A percentile compares a stretch with the other conserved stretches of the same genome.
phyloP scores from a whole-genome alignment of 2,329 filamentous ascomycete genomes.

The Alternaria sp. region DNA sequence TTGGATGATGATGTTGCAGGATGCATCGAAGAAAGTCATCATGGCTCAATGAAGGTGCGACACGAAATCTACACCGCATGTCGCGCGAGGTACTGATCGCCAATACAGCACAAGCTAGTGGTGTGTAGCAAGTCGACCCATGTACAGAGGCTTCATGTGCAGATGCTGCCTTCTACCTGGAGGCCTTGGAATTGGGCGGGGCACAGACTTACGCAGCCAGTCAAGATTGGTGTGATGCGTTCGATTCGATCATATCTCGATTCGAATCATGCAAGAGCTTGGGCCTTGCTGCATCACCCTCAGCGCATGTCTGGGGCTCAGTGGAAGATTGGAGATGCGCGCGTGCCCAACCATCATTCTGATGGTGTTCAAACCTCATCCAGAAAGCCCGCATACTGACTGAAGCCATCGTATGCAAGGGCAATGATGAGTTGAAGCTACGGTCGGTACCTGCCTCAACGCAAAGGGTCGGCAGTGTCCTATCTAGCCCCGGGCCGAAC shows the following conservation, averaged over 20 bases:
- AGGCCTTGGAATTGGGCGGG: neutral
- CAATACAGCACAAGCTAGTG: neutral
- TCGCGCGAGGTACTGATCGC: neutral
- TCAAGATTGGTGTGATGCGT: neutral
- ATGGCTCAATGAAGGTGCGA: neutral
- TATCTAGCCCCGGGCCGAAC: neutral
- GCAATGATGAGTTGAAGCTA: neutral
- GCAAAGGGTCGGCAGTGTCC: neutral
- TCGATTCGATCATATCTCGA: neutral
- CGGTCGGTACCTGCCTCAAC: conserved; percentile 8
- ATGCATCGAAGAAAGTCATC: neutral
- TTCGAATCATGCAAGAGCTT: neutral
- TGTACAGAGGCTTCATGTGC: neutral
- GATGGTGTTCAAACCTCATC: neutral
- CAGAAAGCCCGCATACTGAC: neutral
- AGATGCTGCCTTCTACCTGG: neutral
- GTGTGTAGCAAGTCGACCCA: neutral
- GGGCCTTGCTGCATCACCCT: neutral
- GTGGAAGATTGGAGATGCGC: neutral
- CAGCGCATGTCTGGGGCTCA: neutral
- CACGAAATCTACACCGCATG: neutral
- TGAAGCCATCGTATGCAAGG: neutral
- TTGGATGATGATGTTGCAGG: neutral
- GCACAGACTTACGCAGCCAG: neutral
- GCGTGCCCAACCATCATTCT: neutral